Base-by-base conservation (phyloP, 306 rosid species). In the Inga laurina region DNA sequence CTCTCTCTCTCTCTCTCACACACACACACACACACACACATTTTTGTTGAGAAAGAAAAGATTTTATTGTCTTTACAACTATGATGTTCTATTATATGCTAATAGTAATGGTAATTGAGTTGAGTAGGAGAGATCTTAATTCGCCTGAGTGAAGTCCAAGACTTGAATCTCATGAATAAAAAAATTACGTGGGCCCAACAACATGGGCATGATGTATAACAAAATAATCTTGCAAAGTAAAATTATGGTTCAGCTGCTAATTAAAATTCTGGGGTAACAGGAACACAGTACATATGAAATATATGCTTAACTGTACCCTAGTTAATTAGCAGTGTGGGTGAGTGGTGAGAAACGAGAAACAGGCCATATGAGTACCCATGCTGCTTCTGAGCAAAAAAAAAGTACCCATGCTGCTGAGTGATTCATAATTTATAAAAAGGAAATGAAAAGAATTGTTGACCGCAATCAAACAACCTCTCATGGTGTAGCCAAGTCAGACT, bases 361-460 rank as follows among this genome's bases (percentile, higher is more conserved):
- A 90, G 19, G 84, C 81, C 94, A 90, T 89, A 88, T 90, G 91
- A 84, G 75, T 67, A 68, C 86, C 78, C 84, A 80, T 82, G 64
- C 82, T 52, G 65, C 82, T 52, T n/a, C n/a, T n/a, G n/a, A n/a
- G n/a, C n/a, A n/a, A n/a, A n/a, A n/a, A n/a, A n/a, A n/a, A n/a
- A 84, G 75, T 67, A 68, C 86, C 78, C 84, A 80, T 82, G 64
- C 82, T 52, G 65, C 82, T 52, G 65, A 66, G 13, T 45, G 22
- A 83, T 32, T 83, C 56, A 77, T 75, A 84, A 67, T 15, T 32
- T 18, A 56, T 24, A 24, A 66, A 27, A 75, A 68, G 18, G n/a
- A 45, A 78, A 75, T 76, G 64, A 81, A 80, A 66, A 81, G 44
- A 81, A 77, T 61, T 77, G 51, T 79, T 84, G 84, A 46, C 81